Evolutionary conservation across 257 asterid species (phyloP), one percentile per base, ranked within the genome.

Genomic region (Solanum medicagineum): DNA sequence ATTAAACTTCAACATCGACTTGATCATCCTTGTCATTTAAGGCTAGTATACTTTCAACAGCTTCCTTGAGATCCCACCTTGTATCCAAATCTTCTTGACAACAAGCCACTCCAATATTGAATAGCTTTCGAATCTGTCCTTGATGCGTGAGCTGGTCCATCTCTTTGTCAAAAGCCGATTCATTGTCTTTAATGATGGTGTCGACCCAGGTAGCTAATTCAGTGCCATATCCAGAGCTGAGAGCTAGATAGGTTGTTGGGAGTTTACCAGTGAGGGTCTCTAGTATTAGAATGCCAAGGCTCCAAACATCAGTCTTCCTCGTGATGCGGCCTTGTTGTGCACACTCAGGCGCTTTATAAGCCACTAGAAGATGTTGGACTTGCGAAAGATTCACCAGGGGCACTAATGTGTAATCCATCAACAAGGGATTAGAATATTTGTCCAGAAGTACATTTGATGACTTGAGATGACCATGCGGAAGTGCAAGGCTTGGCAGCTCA

Each of bases 221-320:
- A 1, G 90, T 40, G 2, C 87, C 92, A 81, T 89, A 87, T 1
- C 89, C 91, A 13, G 88, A 19, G 22, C 91, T 91, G 47, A 90
- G 95, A 9, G 85, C 88, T 0, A 94, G 85, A 86, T 90, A 92
- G 83, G 90, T 93, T 74, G 95, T 90, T 2, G 95, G 97, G 17
- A 89, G 88, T 88, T 89, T 95, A 8, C 97, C 95, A 0, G 98
- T 94, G 14, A 96, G 84, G 1, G 90, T 92, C 88, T 96, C 99
- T 8, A 96, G 19, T 74, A 95, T 95, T 84, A 96, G 70, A 26
- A 95, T 86, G 40, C 99, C 99, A 13, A 96, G 89, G 90, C 95
- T 91, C 99, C 99, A 96, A 6, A 95, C 97, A 26, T 96, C 99
- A 1, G 94, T 91, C 81, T 93, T 95, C 94, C 88, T 91, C 11